Evolutionary conservation across 2,329 filamentous ascomycete species (phyloP).

Genomic region (Penicillium sclerotiorum): DNA sequence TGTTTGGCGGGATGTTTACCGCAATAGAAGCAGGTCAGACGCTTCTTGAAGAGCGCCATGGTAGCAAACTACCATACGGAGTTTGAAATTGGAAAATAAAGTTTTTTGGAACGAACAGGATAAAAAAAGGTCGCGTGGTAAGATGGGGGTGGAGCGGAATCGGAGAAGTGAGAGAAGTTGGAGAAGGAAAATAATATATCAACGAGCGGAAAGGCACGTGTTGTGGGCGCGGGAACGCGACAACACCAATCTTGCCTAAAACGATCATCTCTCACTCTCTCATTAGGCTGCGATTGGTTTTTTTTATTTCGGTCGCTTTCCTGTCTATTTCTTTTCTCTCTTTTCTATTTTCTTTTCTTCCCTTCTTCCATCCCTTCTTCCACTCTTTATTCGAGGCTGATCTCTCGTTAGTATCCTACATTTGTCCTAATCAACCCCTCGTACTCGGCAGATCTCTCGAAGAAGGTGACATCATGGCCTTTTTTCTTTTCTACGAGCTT

Average conservation of each 20-base stretch:
- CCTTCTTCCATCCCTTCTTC: background rate
- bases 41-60: slow-evolving; percentile 49
- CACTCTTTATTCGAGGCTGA: background rate
- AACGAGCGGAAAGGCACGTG: slow-evolving; percentile 25
- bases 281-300: background rate
- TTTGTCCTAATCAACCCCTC: too few species aligned
- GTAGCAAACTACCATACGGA: slow-evolving; percentile 30
- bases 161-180: slow-evolving; percentile 2
- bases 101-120: too few species aligned
- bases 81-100: too few species aligned
- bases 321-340: background rate
- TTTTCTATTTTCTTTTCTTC: background rate
- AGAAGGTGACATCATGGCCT: slow-evolving; percentile 23
- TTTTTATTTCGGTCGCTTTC: background rate
- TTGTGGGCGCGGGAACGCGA: slow-evolving; percentile 18
- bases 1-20: slow-evolving; percentile 65
- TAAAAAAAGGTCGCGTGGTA: slow-evolving; percentile 7
- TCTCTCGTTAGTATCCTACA: background rate
- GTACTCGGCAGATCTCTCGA: too few species aligned
- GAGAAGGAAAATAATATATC: slow-evolving; percentile 18
- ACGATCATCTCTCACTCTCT: slow-evolving; percentile 1
- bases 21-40: slow-evolving; percentile 81
- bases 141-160: slow-evolving; percentile 10
- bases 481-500: slow-evolving; percentile 7
- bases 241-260: slow-evolving; percentile 11